Evolutionary conservation across 345 rosid genomes (phyloP).

Genomic region (Hibiscus syriacus): DNA sequence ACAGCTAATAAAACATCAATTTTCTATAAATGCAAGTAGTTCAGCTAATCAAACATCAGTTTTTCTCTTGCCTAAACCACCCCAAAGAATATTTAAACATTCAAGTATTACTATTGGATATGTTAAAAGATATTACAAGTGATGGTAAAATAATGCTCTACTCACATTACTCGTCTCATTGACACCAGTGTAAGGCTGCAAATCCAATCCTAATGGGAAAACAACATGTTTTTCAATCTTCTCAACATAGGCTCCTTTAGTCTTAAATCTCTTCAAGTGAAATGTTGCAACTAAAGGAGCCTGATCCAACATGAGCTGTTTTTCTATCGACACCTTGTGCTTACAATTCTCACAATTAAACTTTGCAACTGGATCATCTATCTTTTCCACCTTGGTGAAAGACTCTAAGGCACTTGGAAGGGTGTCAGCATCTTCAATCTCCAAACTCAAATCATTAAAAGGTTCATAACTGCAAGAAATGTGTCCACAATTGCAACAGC

Average conservation of each 20-base stretch:
- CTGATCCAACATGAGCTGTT: constrained; percentile 66
- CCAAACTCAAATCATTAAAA: constrained; percentile 14
- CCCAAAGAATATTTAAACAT: background rate
- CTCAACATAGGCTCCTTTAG: constrained; percentile 48
- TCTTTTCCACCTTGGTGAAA: constrained; percentile 12
- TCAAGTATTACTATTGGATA: background rate
- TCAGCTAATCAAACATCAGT: background rate
- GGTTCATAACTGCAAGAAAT: constrained; percentile 13
- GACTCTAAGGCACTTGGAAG: constrained; percentile 14
- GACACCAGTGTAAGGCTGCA: constrained; percentile 47
- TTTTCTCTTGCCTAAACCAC: background rate
- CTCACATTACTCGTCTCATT: constrained; percentile 35
- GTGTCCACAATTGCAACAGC: constrained; percentile 19
- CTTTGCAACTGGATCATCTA: constrained; percentile 17
- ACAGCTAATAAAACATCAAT: background rate
- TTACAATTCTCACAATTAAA: constrained; percentile 66
- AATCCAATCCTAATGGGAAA: constrained; percentile 77
- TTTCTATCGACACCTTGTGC: constrained; percentile 55
- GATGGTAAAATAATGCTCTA: background rate
- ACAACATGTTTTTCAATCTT: constrained; percentile 70
- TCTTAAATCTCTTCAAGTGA: constrained; percentile 87
- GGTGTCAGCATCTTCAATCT: constrained; percentile 13
- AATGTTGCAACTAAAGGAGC: constrained; percentile 62
- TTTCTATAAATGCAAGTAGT: background rate
- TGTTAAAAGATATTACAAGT: background rate